A percentile compares a stretch with the other conserved stretches of the same genome.
Conservation (phyloP, 1,139 yeast species). For the Sugiyamaella sp. region DNA sequence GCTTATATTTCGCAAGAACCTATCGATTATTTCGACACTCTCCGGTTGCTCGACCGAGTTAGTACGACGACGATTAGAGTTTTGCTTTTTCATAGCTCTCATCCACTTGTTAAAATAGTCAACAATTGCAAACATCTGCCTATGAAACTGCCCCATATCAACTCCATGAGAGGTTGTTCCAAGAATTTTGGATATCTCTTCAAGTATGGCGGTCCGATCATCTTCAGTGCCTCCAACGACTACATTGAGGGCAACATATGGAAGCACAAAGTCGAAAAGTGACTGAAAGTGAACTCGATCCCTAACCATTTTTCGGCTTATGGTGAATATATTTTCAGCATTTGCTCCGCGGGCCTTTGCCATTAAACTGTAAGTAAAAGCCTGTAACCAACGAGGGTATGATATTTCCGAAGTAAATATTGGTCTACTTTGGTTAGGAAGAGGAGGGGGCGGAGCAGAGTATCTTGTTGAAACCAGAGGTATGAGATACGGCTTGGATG, state of each 20-base stretch:
- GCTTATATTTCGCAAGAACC: constrained; percentile 59
- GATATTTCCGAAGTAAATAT: constrained; percentile 48
- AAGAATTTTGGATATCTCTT: constrained; percentile 64
- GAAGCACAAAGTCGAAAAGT: constrained; percentile 72
- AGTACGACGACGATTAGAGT: constrained; percentile 18
- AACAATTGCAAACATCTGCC: constrained; percentile 71
- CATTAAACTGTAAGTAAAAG: constrained; percentile 66
- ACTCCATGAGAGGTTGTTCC: constrained; percentile 52
- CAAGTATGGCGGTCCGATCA: constrained; percentile 51
- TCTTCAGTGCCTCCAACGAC: constrained; percentile 55
- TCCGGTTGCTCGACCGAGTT: constrained; percentile 21
- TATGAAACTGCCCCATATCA: constrained; percentile 59
- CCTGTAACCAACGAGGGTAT: constrained; percentile 69
- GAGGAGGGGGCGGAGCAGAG: constrained; percentile 51
- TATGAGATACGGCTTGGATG: constrained; percentile 71
- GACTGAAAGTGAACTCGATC: constrained; percentile 63
- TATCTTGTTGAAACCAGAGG: constrained; percentile 80
- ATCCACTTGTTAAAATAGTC: constrained; percentile 88
- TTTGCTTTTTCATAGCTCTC: constrained; percentile 40
- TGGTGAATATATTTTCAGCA: constrained; percentile 58
- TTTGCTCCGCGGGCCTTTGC: constrained; percentile 47
- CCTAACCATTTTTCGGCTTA: constrained; percentile 67
- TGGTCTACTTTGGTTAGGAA: constrained; percentile 48
- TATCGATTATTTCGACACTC: constrained; percentile 40
- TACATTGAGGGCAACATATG: constrained; percentile 73